These are phyloP conservation scores for Celoporthe dispersa DNA, from an alignment of 2,329 filamentous ascomycete species.

Conservation along the genomic window DNA sequence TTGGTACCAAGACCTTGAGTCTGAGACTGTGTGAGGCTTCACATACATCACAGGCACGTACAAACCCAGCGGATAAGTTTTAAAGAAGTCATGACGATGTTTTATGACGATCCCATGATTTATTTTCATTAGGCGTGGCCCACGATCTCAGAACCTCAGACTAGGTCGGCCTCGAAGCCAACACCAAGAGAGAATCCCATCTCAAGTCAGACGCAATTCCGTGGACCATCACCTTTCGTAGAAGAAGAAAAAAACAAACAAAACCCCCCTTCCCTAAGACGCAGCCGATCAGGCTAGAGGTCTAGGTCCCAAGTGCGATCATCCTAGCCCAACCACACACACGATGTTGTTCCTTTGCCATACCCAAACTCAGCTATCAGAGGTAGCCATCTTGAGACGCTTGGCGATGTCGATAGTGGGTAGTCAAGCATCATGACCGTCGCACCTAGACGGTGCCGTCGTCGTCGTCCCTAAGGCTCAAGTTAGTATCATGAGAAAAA, in stretches of 20 bases:
- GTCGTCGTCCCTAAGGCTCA: slow-evolving; percentile 10
- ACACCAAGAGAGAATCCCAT: neutral
- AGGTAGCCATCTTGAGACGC: slow-evolving; percentile 21
- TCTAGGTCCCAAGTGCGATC: neutral
- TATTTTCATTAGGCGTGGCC: neutral
- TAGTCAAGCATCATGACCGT: neutral
- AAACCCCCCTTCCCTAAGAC: too few relatives aligned
- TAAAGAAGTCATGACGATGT: too few relatives aligned
- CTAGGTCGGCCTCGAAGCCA: neutral
- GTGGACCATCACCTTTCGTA: neutral
- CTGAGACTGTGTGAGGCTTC: neutral
- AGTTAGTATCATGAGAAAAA: neutral
- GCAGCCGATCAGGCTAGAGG: slow-evolving; percentile 2
- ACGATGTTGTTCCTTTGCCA: neutral
- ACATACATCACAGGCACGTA: neutral
- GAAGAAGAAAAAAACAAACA: neutral
- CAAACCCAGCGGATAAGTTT: neutral
- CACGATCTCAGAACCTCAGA: slow-evolving; percentile 1
- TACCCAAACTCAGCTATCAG: neutral
- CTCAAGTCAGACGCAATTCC: neutral
- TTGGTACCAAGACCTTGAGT: neutral
- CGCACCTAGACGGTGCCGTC: slow-evolving; percentile 22
- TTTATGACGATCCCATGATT: neutral
- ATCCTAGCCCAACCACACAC: slow-evolving; percentile 13
- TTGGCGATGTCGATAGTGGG: neutral